A percentile compares a stretch with the other conserved stretches of the same genome.
phyloP scores from a whole-genome alignment of 1,284 basidiomycete genomes.

The Paramarasmius palmivorus region DNA sequence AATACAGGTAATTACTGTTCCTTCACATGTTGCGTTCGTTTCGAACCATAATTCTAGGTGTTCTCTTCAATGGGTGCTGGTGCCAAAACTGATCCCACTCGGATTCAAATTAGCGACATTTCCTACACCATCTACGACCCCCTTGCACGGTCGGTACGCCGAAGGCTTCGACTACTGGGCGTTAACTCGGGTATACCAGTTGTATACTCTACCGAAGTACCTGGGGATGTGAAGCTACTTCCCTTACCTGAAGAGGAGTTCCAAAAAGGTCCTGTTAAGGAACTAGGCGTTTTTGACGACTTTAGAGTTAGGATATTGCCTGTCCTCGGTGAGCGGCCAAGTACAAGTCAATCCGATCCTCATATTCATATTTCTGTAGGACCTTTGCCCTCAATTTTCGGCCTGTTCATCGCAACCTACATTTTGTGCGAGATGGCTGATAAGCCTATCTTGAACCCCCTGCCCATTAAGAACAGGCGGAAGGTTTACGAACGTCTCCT shows the following conservation, averaged over 20 bases:
- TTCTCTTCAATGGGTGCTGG: constrained; percentile 98
- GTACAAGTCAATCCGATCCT: not conserved
- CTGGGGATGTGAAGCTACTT: constrained; percentile 84
- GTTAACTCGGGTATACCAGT: constrained; percentile 82
- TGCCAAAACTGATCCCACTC: constrained; percentile 94
- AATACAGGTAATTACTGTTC: constrained; percentile 57
- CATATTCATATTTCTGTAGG: constrained; percentile 37
- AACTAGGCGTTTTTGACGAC: constrained; percentile 90
- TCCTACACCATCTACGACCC: constrained; percentile 94
- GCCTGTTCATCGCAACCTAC: constrained; percentile 85
- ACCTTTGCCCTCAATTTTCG: constrained; percentile 86
- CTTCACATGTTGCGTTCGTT: constrained; percentile 5
- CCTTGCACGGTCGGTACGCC: constrained; percentile 87
- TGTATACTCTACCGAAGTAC: constrained; percentile 96
- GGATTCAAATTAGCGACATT: constrained; percentile 95
- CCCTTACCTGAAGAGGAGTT: constrained; percentile 94
- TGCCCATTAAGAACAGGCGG: constrained; percentile 81
- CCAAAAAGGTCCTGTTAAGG: constrained; percentile 86
- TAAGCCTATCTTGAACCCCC: constrained; percentile 79
- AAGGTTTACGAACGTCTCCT: constrained; percentile 86
- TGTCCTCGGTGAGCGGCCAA: constrained; percentile 65
- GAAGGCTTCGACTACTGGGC: constrained; percentile 73
- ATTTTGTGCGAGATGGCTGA: constrained; percentile 82
- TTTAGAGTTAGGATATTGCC: constrained; percentile 92
- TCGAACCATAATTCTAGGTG: constrained; percentile 46